Evolutionary conservation across 495 filamentous ascomycete species (phyloP).

Genomic region (Tuber calosporum): DNA sequence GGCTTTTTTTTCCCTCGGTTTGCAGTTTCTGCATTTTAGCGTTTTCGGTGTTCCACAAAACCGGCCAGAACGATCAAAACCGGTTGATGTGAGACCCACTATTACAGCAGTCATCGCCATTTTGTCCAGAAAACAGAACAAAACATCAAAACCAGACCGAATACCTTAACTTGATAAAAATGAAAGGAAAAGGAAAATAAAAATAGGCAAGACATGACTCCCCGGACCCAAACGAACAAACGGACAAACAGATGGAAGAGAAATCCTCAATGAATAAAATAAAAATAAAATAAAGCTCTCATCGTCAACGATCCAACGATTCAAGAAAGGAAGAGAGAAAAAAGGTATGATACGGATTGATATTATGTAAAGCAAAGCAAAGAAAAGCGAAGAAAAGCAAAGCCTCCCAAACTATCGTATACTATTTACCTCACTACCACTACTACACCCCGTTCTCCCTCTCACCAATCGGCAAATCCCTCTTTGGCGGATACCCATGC

Average conservation of each 20-base stretch:
- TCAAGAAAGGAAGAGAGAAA: background rate
- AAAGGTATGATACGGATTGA: slow-evolving; percentile 10
- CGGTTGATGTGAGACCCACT: too few species aligned
- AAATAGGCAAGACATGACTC: background rate
- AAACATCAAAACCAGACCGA: background rate
- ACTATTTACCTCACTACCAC: slow-evolving; percentile 10
- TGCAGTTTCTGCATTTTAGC: too few species aligned
- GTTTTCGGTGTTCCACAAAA: too few species aligned
- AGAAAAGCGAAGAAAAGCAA: slow-evolving; percentile 9
- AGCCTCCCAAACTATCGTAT: slow-evolving; percentile 6
- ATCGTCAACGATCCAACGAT: background rate
- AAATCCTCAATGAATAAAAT: slow-evolving; percentile 23
- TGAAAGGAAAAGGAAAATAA: slow-evolving; percentile 2
- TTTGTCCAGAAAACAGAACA: background rate
- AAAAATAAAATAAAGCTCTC: slow-evolving; percentile 17
- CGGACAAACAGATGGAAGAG: background rate
- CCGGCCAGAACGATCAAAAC: too few species aligned
- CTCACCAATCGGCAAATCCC: slow-evolving; percentile 5
- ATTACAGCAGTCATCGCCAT: too few species aligned
- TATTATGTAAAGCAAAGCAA: background rate
- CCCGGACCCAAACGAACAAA: slow-evolving; percentile 11
- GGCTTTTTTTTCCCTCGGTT: too few species aligned
- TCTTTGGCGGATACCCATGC: slow-evolving; percentile 28
- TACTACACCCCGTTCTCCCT: background rate
- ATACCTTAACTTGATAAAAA: background rate